phyloP scores from a whole-genome alignment of 2,329 filamentous ascomycete genomes.

The Aspergillus sp. region DNA sequence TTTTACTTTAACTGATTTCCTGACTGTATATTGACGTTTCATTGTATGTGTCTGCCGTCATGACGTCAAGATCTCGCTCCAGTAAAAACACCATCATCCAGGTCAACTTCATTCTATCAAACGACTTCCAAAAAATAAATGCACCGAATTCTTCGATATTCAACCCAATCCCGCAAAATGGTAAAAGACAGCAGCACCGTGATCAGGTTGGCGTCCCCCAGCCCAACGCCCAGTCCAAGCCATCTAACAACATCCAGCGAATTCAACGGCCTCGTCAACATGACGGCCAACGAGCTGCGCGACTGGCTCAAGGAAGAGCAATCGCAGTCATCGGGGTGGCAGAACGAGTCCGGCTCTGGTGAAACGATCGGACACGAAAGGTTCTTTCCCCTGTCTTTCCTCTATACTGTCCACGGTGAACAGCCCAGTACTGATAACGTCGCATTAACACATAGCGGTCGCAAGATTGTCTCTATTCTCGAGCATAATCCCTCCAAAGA shows the following conservation, averaged over 20 bases:
- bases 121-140: background rate
- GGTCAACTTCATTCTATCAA: background rate
- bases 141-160: background rate
- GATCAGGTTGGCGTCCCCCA: constrained; percentile 40
- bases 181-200: constrained; percentile 54
- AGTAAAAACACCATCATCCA: background rate
- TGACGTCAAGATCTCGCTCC: background rate
- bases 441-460: constrained; percentile 47
- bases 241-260: constrained; percentile 46
- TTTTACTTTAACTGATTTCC: too few species aligned
- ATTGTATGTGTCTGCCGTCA: too few species aligned
- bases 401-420: background rate
- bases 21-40: too few species aligned
- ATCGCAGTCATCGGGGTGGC: constrained; percentile 60
- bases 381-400: constrained; percentile 29
- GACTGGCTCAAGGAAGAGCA: constrained; percentile 62
- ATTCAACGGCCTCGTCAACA: constrained; percentile 68
- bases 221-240: constrained; percentile 18
- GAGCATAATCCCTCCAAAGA: constrained; percentile 61
- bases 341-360: constrained; percentile 52
- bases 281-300: constrained; percentile 61
- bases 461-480: constrained; percentile 64
- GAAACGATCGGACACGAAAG: constrained; percentile 65
- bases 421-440: too few species aligned
- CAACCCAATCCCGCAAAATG: constrained; percentile 38